Percentiles rank a stretch among this genome's conserved stretches.
Conservation (phyloP, 2,329 filamentous ascomycete species). For the Penicillium sp. region DNA sequence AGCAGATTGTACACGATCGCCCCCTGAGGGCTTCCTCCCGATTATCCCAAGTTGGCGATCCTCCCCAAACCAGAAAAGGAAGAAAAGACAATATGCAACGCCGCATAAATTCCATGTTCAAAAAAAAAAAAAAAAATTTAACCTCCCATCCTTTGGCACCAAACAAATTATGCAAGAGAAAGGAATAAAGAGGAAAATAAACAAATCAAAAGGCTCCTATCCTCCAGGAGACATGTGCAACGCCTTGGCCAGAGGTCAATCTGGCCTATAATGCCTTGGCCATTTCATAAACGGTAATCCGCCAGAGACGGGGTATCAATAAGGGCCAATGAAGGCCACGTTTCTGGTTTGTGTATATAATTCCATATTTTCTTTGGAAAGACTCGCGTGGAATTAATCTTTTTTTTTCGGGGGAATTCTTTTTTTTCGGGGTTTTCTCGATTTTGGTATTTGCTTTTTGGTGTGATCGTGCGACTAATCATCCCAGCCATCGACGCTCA, state of each 20-base stretch:
- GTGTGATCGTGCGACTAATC: conserved; percentile 24
- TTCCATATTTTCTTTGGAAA: conserved; percentile 9
- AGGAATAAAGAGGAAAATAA: not conserved
- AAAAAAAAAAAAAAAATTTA: conserved; percentile 20
- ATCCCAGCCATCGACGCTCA: conserved; percentile 35
- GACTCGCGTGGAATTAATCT: not conserved
- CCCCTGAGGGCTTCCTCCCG: conserved; percentile 6
- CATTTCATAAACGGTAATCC: conserved; percentile 15
- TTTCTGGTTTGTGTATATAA: not conserved
- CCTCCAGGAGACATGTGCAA: conserved; percentile 24
- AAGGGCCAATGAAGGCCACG: not conserved
- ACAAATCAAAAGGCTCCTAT: conserved; percentile 19
- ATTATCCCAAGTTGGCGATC: conserved; percentile 21
- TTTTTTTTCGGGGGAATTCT: conserved; percentile 3
- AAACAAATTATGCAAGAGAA: conserved; percentile 29
- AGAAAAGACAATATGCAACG: conserved; percentile 25
- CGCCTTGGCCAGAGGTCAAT: conserved; percentile 14
- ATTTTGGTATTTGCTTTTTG: conserved; percentile 4
- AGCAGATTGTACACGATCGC: conserved; percentile 26
- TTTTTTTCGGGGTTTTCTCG: not conserved
- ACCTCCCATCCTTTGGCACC: conserved; percentile 26
- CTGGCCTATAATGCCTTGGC: conserved; percentile 17
- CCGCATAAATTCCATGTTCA: conserved; percentile 22
- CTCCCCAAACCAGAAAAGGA: not conserved
- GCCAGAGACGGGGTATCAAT: conserved; percentile 26